Conservation (phyloP, 108 stramenopile species). For the Parietichytrium sp. region DNA sequence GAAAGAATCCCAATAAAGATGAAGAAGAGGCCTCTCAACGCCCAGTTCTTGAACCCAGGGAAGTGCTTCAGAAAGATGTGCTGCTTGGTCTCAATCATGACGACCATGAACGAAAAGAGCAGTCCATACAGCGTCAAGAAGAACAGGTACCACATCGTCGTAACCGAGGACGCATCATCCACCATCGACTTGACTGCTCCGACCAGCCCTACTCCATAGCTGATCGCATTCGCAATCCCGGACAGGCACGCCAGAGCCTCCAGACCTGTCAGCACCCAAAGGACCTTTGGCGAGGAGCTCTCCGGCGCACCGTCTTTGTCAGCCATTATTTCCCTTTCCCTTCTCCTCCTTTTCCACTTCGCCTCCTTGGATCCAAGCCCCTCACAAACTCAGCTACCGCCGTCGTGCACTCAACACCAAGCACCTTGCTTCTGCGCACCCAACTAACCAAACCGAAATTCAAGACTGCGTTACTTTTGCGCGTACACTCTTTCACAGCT, state of each 20-base stretch:
- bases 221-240: background rate
- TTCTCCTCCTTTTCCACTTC: too few species aligned
- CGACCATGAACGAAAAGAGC: background rate
- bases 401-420: too few species aligned
- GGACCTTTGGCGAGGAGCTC: background rate
- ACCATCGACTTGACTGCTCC: background rate
- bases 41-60: constrained; percentile 38
- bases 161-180: background rate
- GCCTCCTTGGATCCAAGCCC: too few species aligned
- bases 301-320: too few species aligned
- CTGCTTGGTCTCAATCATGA: background rate
- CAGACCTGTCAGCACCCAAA: background rate
- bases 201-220: background rate
- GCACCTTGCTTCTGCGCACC: too few species aligned
- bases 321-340: too few species aligned
- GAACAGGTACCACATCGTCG: constrained; percentile 30
- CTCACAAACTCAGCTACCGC: too few species aligned
- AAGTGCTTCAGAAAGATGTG: background rate
- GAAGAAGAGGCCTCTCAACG: background rate
- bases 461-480: too few species aligned
- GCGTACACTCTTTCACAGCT: too few species aligned
- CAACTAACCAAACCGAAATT: too few species aligned
- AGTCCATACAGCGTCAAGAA: constrained; percentile 11
- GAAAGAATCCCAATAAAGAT: background rate
- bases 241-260: background rate